Evolutionary conservation across 176 grass and related monocot genomes (phyloP).

Genomic region (Alloteropsis semialata): DNA sequence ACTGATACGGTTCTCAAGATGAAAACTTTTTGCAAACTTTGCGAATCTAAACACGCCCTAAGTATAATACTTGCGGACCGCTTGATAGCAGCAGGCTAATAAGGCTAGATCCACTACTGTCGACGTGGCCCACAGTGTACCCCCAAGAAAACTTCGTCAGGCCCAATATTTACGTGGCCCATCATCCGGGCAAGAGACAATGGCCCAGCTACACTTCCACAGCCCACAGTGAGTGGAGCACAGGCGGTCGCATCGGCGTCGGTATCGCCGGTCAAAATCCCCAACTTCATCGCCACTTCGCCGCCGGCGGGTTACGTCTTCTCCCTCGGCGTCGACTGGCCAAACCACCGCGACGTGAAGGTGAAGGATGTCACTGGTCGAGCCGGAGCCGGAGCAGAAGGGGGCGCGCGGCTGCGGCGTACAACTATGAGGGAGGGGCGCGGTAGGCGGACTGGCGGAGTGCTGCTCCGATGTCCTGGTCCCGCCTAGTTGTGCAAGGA

Average conservation of each 20-base stretch:
- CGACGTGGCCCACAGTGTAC: too few species aligned
- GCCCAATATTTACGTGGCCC: background rate
- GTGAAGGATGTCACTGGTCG: background rate
- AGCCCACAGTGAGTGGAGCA: background rate
- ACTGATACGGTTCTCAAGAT: too few species aligned
- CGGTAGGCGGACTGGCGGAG: conserved; percentile 68
- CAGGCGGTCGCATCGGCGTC: background rate
- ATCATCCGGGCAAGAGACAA: background rate
- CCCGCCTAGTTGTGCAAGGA: background rate
- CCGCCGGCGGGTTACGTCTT: background rate
- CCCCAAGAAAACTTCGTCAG: too few species aligned
- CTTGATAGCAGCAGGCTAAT: too few species aligned
- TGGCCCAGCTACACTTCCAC: background rate
- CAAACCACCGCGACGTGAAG: background rate
- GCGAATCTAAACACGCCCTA: too few species aligned
- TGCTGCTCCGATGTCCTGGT: conserved; percentile 66
- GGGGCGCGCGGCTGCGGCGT: conserved; percentile 51
- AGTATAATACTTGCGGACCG: too few species aligned
- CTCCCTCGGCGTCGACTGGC: background rate
- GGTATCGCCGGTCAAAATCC: background rate
- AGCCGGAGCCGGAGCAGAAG: conserved; percentile 43
- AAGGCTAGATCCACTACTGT: too few species aligned
- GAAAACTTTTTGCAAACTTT: too few species aligned
- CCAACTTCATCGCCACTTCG: background rate
- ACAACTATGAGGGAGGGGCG: conserved; percentile 67